phyloP scores from a whole-genome alignment of 2,329 filamentous ascomycete genomes.

The Aspergillus texensis region DNA sequence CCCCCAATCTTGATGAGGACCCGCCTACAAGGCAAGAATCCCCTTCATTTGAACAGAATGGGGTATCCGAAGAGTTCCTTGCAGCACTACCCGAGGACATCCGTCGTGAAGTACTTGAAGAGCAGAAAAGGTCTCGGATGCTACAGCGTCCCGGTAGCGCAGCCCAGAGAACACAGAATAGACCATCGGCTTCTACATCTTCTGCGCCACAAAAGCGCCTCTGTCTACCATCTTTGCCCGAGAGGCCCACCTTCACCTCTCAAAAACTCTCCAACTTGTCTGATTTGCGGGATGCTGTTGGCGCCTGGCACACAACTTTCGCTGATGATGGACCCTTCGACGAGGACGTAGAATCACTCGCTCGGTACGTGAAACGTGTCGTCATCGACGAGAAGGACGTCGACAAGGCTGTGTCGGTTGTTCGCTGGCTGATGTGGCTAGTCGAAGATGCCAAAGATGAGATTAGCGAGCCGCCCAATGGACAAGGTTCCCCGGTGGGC shows the following conservation, averaged over 20 bases:
- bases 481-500: constrained; percentile 11
- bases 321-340: constrained; percentile 72
- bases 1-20: constrained; percentile 11
- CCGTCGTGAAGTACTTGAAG: constrained; percentile 73
- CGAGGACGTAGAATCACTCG: constrained; percentile 75
- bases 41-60: constrained; percentile 30
- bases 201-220: constrained; percentile 29
- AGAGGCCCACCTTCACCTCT: constrained; percentile 65
- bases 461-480: constrained; percentile 35
- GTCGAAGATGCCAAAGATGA: constrained; percentile 40
- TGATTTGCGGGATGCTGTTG: constrained; percentile 74
- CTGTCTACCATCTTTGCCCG: constrained; percentile 51
- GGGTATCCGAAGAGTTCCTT: constrained; percentile 72
- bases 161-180: constrained; percentile 22
- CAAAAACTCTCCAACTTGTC: constrained; percentile 55
- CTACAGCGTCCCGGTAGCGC: constrained; percentile 59
- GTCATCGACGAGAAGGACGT: constrained; percentile 76
- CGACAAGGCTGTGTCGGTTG: constrained; percentile 70
- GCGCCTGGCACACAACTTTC: constrained; percentile 76
- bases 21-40: constrained; percentile 27
- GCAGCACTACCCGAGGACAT: constrained; percentile 81
- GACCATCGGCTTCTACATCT: constrained; percentile 19
- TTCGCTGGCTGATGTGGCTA: constrained; percentile 63
- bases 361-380: constrained; percentile 71
- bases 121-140: constrained; percentile 66